Evolutionary conservation across 1,139 yeast genomes (phyloP).

Genomic region (Barnettozyma hawaiiensis): DNA sequence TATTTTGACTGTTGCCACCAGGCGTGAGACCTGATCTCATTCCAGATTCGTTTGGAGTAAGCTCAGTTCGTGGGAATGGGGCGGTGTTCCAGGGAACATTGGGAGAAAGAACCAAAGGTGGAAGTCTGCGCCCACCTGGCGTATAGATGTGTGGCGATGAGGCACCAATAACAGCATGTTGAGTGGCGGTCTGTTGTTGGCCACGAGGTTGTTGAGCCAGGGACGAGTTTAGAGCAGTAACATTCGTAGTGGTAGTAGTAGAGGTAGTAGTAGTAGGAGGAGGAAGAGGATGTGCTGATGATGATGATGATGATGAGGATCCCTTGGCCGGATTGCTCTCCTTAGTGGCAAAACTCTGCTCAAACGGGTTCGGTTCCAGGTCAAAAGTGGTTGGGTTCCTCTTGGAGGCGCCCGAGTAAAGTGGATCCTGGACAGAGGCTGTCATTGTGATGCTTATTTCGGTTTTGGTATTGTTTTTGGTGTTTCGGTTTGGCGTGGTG

Average conservation of each 20-base stretch:
- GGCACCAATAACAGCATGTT: conserved; percentile 1
- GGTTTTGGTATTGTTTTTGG: neutral
- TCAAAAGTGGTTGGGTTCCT: conserved; percentile 40
- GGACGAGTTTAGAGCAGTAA: no score
- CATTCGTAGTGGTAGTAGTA: no score
- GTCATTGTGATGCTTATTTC: conserved; percentile 2
- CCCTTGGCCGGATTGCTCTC: no score
- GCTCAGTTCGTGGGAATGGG: conserved; percentile 43
- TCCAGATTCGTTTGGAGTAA: conserved; percentile 66
- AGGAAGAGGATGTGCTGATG: no score
- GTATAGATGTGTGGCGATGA: conserved; percentile 50
- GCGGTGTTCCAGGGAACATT: conserved; percentile 24
- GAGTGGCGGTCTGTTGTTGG: conserved; percentile 6
- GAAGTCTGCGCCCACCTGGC: conserved; percentile 54
- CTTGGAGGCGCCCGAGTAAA: neutral
- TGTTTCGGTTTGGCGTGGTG: no score
- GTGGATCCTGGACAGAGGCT: conserved; percentile 4
- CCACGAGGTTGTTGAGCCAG: conserved; percentile 8
- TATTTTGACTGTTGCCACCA: conserved; percentile 26
- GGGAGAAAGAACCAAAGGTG: conserved; percentile 42
- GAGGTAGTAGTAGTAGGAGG: no score
- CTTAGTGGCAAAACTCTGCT: conserved; percentile 71
- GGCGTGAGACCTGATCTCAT: conserved; percentile 63
- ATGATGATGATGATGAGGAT: no score
- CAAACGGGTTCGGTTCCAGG: conserved; percentile 93